phyloP scores from a whole-genome alignment of 768 basidiomycete genomes.

The Lactarius psammicola region DNA sequence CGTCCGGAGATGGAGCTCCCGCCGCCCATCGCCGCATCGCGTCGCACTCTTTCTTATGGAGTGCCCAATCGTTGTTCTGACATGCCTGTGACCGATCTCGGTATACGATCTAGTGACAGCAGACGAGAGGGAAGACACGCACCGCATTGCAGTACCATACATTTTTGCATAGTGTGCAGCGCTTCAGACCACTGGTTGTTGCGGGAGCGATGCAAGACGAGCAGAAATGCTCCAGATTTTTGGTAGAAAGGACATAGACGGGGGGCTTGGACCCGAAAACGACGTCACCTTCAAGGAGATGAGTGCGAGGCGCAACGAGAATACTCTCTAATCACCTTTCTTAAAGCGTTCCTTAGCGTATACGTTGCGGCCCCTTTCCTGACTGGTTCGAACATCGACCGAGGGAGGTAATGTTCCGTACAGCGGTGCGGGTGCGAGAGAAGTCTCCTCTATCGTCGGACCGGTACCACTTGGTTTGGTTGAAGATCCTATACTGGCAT shows the following conservation, averaged over 20 bases:
- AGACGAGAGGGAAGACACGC: constrained; percentile 37
- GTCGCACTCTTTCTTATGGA: constrained; percentile 77
- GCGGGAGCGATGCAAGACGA: constrained; percentile 59
- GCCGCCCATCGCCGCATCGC: constrained; percentile 61
- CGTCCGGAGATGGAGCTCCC: constrained; percentile 46
- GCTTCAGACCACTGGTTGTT: constrained; percentile 45
- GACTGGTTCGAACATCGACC: constrained; percentile 5
- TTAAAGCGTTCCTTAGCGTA: constrained; percentile 29
- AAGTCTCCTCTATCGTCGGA: background rate
- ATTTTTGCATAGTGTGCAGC: constrained; percentile 71
- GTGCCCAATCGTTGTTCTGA: constrained; percentile 68
- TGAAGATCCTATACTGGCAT: constrained; percentile 15
- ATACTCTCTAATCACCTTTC: constrained; percentile 13
- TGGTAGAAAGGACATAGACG: constrained; percentile 61
- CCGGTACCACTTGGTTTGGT: background rate
- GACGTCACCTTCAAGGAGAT: constrained; percentile 48
- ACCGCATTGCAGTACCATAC: constrained; percentile 78
- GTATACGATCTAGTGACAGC: constrained; percentile 7
- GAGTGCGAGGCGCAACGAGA: background rate
- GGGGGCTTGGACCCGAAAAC: constrained; percentile 60
- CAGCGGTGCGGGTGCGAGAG: constrained; percentile 2
- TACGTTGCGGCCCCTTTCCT: constrained; percentile 26
- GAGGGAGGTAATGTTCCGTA: constrained; percentile 21
- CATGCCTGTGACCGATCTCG: constrained; percentile 47
- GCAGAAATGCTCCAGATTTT: constrained; percentile 61